Conservation (phyloP, 257 asterid species). For the Plectranthus barbatus region DNA sequence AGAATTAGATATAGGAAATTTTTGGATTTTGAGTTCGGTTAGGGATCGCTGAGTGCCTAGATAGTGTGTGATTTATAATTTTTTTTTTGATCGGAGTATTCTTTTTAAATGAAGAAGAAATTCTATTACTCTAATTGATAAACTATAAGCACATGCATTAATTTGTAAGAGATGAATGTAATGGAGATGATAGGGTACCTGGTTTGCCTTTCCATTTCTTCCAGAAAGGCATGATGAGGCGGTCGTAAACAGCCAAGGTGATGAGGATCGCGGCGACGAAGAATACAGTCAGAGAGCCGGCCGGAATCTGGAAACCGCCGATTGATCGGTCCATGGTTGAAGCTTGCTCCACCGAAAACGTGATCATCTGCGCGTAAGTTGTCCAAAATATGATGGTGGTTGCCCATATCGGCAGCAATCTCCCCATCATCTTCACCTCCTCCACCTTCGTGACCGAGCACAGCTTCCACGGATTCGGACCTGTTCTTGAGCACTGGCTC, state of each 20-base stretch:
- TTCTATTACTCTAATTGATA: too few species aligned
- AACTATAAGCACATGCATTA: too few species aligned
- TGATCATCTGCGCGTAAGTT: conserved; percentile 87
- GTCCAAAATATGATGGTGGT: conserved; percentile 96
- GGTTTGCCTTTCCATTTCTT: conserved; percentile 71
- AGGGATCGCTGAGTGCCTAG: too few species aligned
- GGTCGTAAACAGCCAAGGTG: conserved; percentile 60
- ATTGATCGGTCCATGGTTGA: conserved; percentile 66
- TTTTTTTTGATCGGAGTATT: too few species aligned
- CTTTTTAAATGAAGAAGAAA: too few species aligned
- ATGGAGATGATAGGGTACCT: background rate
- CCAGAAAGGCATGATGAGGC: conserved; percentile 73
- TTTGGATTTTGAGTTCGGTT: too few species aligned
- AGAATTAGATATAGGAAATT: too few species aligned
- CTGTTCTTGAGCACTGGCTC: background rate
- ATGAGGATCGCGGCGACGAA: conserved; percentile 70
- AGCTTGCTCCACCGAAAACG: conserved; percentile 90
- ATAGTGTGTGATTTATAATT: too few species aligned
- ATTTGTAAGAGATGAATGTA: too few species aligned
- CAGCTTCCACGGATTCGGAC: conserved; percentile 81
- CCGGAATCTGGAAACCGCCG: conserved; percentile 66
- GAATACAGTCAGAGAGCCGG: conserved; percentile 89
- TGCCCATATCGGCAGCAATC: conserved; percentile 85
- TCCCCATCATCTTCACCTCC: conserved; percentile 86
- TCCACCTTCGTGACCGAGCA: conserved; percentile 80